These are phyloP conservation scores for Pleurotus eryngii DNA, from an alignment of 768 basidiomycete species.

Conservation along the genomic window DNA sequence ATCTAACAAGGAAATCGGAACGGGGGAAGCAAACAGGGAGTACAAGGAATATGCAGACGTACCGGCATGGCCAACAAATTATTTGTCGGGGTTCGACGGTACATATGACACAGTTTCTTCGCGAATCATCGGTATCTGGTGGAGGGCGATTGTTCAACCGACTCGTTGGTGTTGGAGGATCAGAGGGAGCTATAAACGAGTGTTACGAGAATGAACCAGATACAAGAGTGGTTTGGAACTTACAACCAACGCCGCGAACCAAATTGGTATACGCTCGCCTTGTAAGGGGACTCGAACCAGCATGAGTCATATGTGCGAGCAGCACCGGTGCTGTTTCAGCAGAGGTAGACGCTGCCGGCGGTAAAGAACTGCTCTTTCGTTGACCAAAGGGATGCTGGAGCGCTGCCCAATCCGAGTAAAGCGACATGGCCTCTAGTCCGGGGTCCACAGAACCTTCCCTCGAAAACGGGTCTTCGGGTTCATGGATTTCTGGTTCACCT, in stretches of 20 bases:
- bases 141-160: conserved; percentile 9
- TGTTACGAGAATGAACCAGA: neutral
- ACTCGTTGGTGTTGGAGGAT: conserved; percentile 22
- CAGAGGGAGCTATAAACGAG: conserved; percentile 21
- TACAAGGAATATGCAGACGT: conserved; percentile 12
- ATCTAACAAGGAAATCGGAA: conserved; percentile 22
- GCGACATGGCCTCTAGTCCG: neutral
- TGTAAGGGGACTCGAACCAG: conserved; percentile 43
- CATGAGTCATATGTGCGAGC: conserved; percentile 50
- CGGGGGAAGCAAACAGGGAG: neutral
- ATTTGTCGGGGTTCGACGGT: conserved; percentile 64
- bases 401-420: conserved; percentile 6
- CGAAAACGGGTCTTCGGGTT: neutral
- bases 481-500: conserved; percentile 12
- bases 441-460: conserved; percentile 1
- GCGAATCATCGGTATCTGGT: conserved; percentile 14
- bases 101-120: conserved; percentile 62
- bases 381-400: conserved; percentile 11
- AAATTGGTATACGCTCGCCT: conserved; percentile 44
- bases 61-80: conserved; percentile 88
- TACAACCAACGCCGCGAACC: conserved; percentile 6
- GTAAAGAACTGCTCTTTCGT: conserved; percentile 19
- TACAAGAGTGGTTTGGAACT: neutral
- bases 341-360: conserved; percentile 7
- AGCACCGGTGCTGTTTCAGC: conserved; percentile 36